phyloP scores from a whole-genome alignment of 805 yeast species.

The Saccharomyces cerevisiae region DNA sequence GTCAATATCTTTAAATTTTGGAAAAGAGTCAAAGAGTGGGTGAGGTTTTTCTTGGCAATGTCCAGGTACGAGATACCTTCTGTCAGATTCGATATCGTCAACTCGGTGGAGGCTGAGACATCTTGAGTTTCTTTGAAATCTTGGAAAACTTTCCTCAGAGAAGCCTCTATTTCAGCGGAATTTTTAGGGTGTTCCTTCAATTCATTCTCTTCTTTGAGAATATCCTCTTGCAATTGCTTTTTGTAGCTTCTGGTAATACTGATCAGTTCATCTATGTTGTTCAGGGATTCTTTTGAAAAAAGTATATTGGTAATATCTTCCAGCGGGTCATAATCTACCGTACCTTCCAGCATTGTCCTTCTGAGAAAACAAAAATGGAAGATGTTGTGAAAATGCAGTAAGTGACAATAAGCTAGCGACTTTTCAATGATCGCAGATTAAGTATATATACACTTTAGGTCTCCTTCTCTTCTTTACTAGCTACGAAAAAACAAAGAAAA shows the following conservation, averaged over 20 bases:
- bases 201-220: conserved; percentile 21
- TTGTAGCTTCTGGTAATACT: conserved; percentile 45
- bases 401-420: not conserved
- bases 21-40: conserved; percentile 74
- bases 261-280: conserved; percentile 43
- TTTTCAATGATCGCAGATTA: not conserved
- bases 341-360: conserved; percentile 22
- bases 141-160: conserved; percentile 32
- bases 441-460: no score
- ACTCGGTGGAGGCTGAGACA: conserved; percentile 68
- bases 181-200: not conserved
- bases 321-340: conserved; percentile 44
- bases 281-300: conserved; percentile 41
- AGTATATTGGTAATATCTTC: conserved; percentile 46
- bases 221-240: conserved; percentile 38
- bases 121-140: conserved; percentile 62
- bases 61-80: conserved; percentile 71
- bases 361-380: not conserved
- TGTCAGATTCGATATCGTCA: conserved; percentile 61
- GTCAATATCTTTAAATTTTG: conserved; percentile 82
- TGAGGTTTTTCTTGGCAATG: conserved; percentile 74
- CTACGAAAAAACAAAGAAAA: not conserved
- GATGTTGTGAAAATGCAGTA: not conserved
- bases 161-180: not conserved
- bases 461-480: no score